Evolutionary conservation across 805 yeast genomes (phyloP).

Genomic region (Grigorovia humatica): DNA sequence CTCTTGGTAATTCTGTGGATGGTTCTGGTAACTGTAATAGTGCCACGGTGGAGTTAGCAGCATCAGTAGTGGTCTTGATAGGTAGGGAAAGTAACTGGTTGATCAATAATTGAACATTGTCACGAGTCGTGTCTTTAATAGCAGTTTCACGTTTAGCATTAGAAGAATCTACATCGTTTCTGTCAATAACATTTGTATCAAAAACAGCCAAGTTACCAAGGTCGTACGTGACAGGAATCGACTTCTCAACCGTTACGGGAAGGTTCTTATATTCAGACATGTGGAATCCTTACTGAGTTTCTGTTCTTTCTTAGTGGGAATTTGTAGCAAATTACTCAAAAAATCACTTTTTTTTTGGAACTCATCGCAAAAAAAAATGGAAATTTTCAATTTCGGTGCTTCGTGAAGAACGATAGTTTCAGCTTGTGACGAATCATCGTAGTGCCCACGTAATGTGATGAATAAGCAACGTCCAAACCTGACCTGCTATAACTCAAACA

Average conservation of each 20-base stretch:
- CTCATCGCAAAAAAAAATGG: background rate
- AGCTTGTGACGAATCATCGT: background rate
- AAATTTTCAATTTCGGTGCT: background rate
- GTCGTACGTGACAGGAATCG: constrained; percentile 81
- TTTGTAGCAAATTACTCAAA: too few species aligned
- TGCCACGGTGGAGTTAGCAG: constrained; percentile 51
- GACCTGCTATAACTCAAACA: constrained; percentile 20
- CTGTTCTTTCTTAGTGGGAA: too few species aligned
- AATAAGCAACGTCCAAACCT: too few species aligned
- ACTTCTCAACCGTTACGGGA: constrained; percentile 83
- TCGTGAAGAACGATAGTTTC: background rate
- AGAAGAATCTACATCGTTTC: constrained; percentile 38
- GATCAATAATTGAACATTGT: constrained; percentile 81
- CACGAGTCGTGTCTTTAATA: constrained; percentile 64
- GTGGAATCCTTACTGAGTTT: background rate
- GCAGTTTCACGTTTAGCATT: constrained; percentile 55
- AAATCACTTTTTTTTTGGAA: background rate
- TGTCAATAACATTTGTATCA: constrained; percentile 79
- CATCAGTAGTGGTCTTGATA: constrained; percentile 73
- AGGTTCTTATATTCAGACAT: constrained; percentile 16
- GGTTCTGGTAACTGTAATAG: constrained; percentile 81
- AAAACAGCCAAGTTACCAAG: constrained; percentile 85
- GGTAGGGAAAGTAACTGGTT: constrained; percentile 89
- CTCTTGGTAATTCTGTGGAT: constrained; percentile 76
- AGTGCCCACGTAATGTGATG: background rate